A percentile compares a stretch with the other conserved stretches of the same genome.
These are phyloP conservation scores for Colletotrichum filicis DNA, from an alignment of 2,329 filamentous ascomycete genomes.

Conservation along the genomic window DNA sequence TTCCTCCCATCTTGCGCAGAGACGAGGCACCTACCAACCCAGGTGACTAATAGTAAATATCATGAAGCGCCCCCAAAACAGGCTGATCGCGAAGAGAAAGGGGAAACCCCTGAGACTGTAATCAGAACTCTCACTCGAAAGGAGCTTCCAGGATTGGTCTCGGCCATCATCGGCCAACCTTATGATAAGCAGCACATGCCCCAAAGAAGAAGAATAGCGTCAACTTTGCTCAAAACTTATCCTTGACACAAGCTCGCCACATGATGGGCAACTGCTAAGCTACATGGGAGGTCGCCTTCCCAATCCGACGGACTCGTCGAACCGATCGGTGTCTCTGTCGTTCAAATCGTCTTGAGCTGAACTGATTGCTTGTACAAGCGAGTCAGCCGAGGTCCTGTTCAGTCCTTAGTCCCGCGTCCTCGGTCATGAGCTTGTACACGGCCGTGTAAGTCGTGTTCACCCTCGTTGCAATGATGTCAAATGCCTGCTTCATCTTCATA, in stretches of 20 bases:
- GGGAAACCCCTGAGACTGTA: not conserved
- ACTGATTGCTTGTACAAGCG: not conserved
- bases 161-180: not conserved
- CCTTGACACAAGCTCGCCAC: not conserved
- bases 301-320: not conserved
- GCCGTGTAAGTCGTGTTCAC: not conserved
- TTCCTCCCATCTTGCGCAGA: conserved; percentile 8
- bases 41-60: not conserved
- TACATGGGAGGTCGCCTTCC: not conserved
- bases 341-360: too few relatives aligned
- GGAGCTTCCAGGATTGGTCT: not conserved
- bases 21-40: not conserved
- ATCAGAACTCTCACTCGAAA: not conserved
- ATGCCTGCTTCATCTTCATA: not conserved
- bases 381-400: not conserved
- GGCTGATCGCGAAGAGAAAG: not conserved
- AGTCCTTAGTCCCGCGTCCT: not conserved
- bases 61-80: not conserved
- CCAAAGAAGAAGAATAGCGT: not conserved
- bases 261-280: not conserved
- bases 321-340: not conserved
- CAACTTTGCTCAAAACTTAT: not conserved
- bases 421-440: not conserved
- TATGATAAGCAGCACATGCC: not conserved
- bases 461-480: not conserved